Base-by-base conservation (phyloP, 768 basidiomycete genomes). In the Pisolithus tinctorius region DNA sequence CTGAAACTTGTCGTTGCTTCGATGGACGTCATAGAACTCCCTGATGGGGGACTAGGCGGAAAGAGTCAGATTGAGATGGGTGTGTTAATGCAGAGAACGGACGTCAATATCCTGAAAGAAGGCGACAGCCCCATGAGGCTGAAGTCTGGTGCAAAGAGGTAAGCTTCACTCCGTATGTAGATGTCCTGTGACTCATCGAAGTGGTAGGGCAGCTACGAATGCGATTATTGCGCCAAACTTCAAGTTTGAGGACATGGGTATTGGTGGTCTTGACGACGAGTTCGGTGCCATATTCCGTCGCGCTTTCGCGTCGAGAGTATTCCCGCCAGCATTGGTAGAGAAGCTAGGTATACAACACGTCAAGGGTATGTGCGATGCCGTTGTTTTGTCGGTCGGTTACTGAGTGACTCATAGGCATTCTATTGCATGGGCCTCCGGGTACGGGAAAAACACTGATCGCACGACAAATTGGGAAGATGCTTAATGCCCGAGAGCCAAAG, bases 181-280 rank as follows among this genome's bases (percentile, higher is more conserved):
- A 6, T 36, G 1, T 5, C 6, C 6, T 29, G 37, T 34, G 47
- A 5, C 47, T 60, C n/a, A 60, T 55, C 1, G n/a, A 8, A 2
- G 25, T 34, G 23, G 14, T 45, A 94, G 92, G 60, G 82, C 90
- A 0, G 84, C 93, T 5, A 83, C 93, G 6, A 98, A 97, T 64
- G 93, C 96, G 0, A 95, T 99, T 58, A 79, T 99, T 9, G 85
- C 93, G 0, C 93, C 96, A 1, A 97, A 97, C 70, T 99, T 99
- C 81, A 98, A 96, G 69, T 99, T 99, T 55, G 90, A 95, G 63
- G 96, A 99, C 67, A 98, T 99, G 95, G 96, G 96, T 16, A 98
- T 99, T 61, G 96, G 96, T 62, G 96, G 96, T 62, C 75, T 99
- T 31, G 96, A 99, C 66, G 76, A 82, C 7, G 96, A 99, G 65